A percentile compares a stretch with the other conserved stretches of the same genome.
Conservation (phyloP, 1,284 basidiomycete species). For the Ganoderma lingzhi region DNA sequence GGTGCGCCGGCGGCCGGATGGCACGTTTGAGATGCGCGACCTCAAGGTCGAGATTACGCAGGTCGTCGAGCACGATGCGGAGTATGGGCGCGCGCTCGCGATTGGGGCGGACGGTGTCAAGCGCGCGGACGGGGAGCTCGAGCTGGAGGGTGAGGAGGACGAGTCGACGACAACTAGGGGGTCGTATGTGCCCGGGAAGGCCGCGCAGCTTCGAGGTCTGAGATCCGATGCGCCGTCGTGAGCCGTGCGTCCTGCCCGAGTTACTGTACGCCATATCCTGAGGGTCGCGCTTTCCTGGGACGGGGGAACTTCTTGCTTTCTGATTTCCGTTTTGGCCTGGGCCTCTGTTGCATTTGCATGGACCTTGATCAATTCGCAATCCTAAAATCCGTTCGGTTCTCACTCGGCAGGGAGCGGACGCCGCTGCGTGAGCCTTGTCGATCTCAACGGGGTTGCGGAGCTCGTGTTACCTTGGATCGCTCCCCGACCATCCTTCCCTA, state of each 20-base stretch:
- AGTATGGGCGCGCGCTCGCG: background rate
- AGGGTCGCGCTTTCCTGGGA: background rate
- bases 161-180: background rate
- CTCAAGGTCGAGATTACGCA: slow-evolving; percentile 21
- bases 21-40: slow-evolving; percentile 25
- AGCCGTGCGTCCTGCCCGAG: background rate
- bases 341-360: background rate
- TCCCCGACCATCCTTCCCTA: background rate
- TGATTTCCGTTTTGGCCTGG: background rate
- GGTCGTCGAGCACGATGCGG: slow-evolving; percentile 9
- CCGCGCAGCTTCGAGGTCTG: background rate
- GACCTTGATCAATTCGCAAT: background rate
- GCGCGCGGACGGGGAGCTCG: background rate
- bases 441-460: background rate
- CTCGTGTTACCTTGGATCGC: background rate
- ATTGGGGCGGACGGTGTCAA: background rate
- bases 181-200: background rate
- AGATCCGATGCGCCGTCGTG: background rate
- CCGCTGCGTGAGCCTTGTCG: background rate
- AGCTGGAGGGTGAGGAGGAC: background rate
- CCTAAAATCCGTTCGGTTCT: background rate
- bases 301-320: background rate
- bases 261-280: background rate
- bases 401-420: background rate
- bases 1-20: slow-evolving; percentile 20